These are phyloP conservation scores for Pavlovales sp. DNA, from an alignment of 208 protist genomes.

Conservation along the genomic window DNA sequence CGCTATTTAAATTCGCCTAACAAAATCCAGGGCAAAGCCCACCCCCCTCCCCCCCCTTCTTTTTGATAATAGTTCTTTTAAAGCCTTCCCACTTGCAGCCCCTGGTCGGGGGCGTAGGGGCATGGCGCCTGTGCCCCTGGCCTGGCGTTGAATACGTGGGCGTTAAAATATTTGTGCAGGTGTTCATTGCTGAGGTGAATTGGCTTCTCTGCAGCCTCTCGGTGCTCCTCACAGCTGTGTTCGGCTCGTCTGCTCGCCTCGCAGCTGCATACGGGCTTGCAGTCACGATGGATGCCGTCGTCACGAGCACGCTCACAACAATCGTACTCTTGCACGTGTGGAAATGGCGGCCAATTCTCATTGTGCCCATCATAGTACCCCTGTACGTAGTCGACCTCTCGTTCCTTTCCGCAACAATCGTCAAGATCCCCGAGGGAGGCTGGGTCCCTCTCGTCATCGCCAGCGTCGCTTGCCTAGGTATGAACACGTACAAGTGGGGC, in stretches of 20 bases:
- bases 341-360: neutral
- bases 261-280: neutral
- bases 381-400: neutral
- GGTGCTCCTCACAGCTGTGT: neutral
- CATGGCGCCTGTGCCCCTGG: too few relatives aligned
- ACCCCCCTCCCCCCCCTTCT: too few relatives aligned
- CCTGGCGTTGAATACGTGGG: too few relatives aligned
- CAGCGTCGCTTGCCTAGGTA: neutral
- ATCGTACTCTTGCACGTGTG: neutral
- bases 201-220: neutral
- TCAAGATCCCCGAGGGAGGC: neutral
- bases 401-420: neutral
- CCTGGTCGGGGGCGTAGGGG: too few relatives aligned
- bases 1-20: too few relatives aligned
- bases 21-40: too few relatives aligned
- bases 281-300: neutral
- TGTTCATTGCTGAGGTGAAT: neutral
- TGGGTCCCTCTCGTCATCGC: neutral
- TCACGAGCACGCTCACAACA: neutral
- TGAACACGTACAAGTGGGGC: neutral
- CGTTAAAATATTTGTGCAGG: too few relatives aligned
- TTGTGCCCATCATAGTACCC: neutral
- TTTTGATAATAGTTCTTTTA: too few relatives aligned
- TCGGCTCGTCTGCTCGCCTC: neutral
- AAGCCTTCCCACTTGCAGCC: too few relatives aligned